Percentiles rank a stretch among this genome's conserved stretches.
phyloP scores from a whole-genome alignment of 352 stramenopile genomes.

The Phytophthora citrophthora region DNA sequence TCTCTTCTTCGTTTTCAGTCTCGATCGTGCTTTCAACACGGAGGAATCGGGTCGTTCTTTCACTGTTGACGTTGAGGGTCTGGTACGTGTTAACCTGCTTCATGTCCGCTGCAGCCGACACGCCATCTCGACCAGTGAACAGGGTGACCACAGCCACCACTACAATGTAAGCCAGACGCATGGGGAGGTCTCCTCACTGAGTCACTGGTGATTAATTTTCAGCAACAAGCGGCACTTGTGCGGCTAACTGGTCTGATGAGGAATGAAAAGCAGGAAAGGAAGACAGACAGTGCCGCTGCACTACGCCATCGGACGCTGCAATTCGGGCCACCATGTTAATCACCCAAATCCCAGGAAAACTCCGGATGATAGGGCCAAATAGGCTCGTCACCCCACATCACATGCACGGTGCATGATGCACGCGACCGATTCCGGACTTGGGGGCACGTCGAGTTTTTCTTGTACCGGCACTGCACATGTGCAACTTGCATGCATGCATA shows the following conservation, averaged over 20 bases:
- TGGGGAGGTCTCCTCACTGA: neutral
- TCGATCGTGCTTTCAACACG: conserved; percentile 5
- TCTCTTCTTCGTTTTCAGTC: conserved; percentile 9
- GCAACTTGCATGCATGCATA: too few species aligned
- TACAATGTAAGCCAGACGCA: conserved; percentile 20
- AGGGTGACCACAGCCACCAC: conserved; percentile 8
- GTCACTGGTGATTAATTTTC: too few species aligned
- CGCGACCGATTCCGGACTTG: too few species aligned
- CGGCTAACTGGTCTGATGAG: neutral
- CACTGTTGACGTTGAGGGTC: neutral
- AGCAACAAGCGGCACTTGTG: neutral
- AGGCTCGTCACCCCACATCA: too few species aligned
- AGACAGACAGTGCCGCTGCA: too few species aligned
- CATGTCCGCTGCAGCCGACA: neutral
- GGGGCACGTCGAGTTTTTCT: too few species aligned
- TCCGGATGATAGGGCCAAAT: too few species aligned
- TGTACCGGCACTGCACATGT: too few species aligned
- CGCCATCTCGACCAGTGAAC: conserved; percentile 1
- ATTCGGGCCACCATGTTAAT: neutral
- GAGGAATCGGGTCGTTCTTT: conserved; percentile 1
- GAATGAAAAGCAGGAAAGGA: neutral
- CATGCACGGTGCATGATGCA: too few species aligned
- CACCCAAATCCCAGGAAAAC: too few species aligned
- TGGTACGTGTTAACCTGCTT: neutral
- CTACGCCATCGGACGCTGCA: neutral